Evolutionary conservation across 2,329 filamentous ascomycete genomes (phyloP), one percentile per base, ranked within the genome.

Genomic region (Stemphylium vesicarium): DNA sequence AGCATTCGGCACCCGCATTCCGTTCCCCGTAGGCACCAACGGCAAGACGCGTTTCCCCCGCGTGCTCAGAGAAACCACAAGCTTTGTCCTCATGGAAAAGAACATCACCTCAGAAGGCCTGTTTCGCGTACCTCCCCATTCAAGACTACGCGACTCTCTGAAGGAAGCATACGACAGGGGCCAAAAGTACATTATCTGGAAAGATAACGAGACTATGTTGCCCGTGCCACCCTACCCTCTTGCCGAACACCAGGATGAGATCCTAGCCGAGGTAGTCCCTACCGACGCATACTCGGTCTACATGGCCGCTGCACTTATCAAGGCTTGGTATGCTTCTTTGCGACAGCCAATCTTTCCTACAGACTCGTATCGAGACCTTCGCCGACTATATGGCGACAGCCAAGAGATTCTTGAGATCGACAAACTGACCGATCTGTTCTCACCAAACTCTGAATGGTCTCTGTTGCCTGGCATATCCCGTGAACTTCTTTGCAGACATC

Each of bases 101-200:
- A 81, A 82, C 56, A 72, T 84, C 48, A 74, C 68, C 15, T 78
- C 75, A 0, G 81, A 84, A 66, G 83, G 83, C 11, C 62, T 85
- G 4, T 85, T 85, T 62, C 76, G 83, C 10, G 79, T 85, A 6
- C 80, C 81, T 11, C 79, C 82, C 3, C 81, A 83, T 54, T 76
- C 77, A 2, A 78, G 79, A 24, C 69, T 83, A 11, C 74, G 80
- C 38, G 80, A 82, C 18, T 75, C 83, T 2, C 69, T 84, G 36
- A 80, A 78, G 50, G 82, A 85, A 56, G 81, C 82, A 5, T 84
- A 84, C 53, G 81, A 85, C 65, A 73, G 82, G 37, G 80, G 81
- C 16, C 83, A 85, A 59, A 78, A 80, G 55, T 83, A 80, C 62
- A 81, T 83, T 39, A 69, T 84, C 4, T 83, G 79, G 80, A 82